phyloP scores from a whole-genome alignment of 352 stramenopile genomes.

The Globisporangium echinulatum region DNA sequence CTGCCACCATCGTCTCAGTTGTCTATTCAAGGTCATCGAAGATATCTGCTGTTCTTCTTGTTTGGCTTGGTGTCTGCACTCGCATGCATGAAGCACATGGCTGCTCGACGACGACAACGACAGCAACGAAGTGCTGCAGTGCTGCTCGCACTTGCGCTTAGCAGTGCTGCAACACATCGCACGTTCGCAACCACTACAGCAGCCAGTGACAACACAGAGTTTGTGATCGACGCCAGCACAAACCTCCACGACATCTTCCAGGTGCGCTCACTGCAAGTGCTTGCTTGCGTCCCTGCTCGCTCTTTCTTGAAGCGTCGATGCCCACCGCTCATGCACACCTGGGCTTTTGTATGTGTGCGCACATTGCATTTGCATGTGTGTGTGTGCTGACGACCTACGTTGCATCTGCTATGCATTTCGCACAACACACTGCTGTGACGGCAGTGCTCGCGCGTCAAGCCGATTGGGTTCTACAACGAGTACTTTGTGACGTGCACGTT shows the following conservation, averaged over 20 bases:
- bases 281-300: neutral
- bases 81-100: too few species aligned
- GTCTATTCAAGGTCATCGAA: too few species aligned
- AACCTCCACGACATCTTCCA: slow-evolving; percentile 48
- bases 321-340: neutral
- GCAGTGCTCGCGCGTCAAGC: slow-evolving; percentile 53
- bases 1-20: too few species aligned
- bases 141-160: too few species aligned
- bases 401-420: too few species aligned
- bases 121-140: too few species aligned
- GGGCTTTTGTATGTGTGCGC: neutral
- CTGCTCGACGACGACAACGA: too few species aligned
- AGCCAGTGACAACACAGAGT: slow-evolving; percentile 9
- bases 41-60: too few species aligned
- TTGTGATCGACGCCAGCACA: slow-evolving; percentile 48
- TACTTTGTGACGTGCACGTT: slow-evolving; percentile 73
- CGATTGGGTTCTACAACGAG: slow-evolving; percentile 80
- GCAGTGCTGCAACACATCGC: too few species aligned
- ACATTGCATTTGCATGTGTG: neutral
- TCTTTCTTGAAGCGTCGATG: neutral
- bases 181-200: too few species aligned
- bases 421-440: neutral
- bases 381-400: neutral
- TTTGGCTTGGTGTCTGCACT: too few species aligned
- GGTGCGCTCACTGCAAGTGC: neutral